Evolutionary conservation across 1,284 basidiomycete genomes (phyloP).

Genomic region (Neonothopanus nambi): DNA sequence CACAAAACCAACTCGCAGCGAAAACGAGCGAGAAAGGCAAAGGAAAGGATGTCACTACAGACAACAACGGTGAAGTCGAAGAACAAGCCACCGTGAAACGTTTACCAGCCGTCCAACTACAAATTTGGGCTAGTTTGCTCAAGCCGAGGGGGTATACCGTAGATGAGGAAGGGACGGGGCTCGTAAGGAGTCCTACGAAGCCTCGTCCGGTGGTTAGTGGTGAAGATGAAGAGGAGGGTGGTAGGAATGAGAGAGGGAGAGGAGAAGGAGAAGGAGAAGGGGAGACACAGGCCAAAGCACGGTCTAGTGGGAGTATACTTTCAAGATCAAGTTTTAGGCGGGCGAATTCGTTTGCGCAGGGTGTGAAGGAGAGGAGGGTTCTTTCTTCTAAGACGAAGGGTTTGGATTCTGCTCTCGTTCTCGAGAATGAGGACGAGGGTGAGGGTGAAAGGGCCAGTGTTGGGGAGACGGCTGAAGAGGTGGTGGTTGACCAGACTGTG

Average conservation of each 20-base stretch:
- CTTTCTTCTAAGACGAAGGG: slow-evolving; percentile 8
- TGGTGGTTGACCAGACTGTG: neutral
- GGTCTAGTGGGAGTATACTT: slow-evolving; percentile 44
- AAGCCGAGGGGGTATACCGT: slow-evolving; percentile 64
- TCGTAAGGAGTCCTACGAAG: slow-evolving; percentile 58
- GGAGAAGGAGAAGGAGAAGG: slow-evolving; percentile 2
- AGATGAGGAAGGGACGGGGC: slow-evolving; percentile 40
- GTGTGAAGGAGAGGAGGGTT: slow-evolving; percentile 10
- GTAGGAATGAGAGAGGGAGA: neutral
- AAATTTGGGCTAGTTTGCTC: slow-evolving; percentile 68
- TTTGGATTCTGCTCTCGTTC: no score
- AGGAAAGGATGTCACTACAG: slow-evolving; percentile 21
- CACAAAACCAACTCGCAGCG: no score
- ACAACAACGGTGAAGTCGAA: slow-evolving; percentile 41
- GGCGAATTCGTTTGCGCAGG: slow-evolving; percentile 56
- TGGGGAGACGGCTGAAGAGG: neutral
- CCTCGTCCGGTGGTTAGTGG: slow-evolving; percentile 24
- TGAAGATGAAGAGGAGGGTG: slow-evolving; percentile 11
- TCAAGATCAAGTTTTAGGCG: slow-evolving; percentile 48
- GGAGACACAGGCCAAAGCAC: slow-evolving; percentile 17
- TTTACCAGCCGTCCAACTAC: slow-evolving; percentile 56
- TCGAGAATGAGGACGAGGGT: neutral
- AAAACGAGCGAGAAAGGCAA: neutral
- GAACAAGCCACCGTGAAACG: slow-evolving; percentile 55
- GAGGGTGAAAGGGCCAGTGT: neutral